Evolutionary conservation across 2,329 filamentous ascomycete genomes (phyloP), one percentile per base, ranked within the genome.

Genomic region (Mycosphaerella sp.): DNA sequence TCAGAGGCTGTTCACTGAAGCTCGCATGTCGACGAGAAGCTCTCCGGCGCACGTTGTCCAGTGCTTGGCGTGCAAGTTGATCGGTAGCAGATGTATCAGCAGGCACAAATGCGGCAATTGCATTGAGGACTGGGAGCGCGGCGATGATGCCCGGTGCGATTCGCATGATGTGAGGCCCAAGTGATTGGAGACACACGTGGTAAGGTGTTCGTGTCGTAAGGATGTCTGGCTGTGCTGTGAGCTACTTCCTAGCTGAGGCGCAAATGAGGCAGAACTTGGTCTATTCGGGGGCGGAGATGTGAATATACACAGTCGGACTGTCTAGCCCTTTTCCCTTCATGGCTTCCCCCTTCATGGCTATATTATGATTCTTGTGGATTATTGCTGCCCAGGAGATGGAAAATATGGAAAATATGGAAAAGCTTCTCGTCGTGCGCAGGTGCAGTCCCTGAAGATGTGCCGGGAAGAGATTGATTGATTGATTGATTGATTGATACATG

Each of bases 21-120:
- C 7, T n/a, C 23, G 39, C 21, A 31, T 17, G 45, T 12, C 38
- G 45, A 21, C 32, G 40, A 23, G 41, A 38, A 51, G 48, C 41
- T 6, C 48, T 44, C 29, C 31, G 45, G 26, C 65, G 73, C 9
- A 66, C 56, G 31, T 66, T 64, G 6, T 45, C 39, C 10, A 66
- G 55, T 34, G 63, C 65, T 45, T 59, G 14, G 1, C 44, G 45
- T 5, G 59, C 58, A 11, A 67, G 59, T 43, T 53, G 54, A 52
- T 67, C 64, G 8, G 65, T 63, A 4, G 53, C 58, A 17, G 52
- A 50, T 6, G 65, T 67, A 12, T 57, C 56, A 40, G 64, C 64
- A 17, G 63, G 62, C 23, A 58, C 57, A 54, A 62, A 62, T 8
- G 57, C 56, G 7, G 55, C 56, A 26, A 26, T 8, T 39, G 47